These are phyloP conservation scores for Spathaspora sp. DNA, from an alignment of 805 yeast genomes.

Conservation along the genomic window DNA sequence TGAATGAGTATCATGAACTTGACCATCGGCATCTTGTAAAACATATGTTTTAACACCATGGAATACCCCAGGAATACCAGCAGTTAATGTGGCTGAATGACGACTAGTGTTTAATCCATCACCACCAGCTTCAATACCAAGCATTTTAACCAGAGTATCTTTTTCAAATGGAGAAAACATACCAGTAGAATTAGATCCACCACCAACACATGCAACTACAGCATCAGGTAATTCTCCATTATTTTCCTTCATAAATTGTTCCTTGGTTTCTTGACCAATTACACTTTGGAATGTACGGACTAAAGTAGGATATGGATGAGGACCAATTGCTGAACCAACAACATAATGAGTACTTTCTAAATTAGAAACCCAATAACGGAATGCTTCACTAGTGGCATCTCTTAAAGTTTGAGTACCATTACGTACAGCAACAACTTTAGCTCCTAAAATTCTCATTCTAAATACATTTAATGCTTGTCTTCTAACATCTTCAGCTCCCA, in stretches of 20 bases:
- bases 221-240: conserved; percentile 86
- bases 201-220: conserved; percentile 98
- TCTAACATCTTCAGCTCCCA: conserved; percentile 99
- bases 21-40: conserved; percentile 89
- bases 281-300: conserved; percentile 98
- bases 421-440: conserved; percentile 87
- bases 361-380: conserved; percentile 91
- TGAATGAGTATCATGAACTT: conserved; percentile 95
- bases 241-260: conserved; percentile 78
- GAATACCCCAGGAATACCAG: conserved; percentile 94
- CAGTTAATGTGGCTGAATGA: conserved; percentile 95
- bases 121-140: conserved; percentile 99
- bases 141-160: conserved; percentile 68
- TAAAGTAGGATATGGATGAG: conserved; percentile 97
- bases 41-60: conserved; percentile 97
- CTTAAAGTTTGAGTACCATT: conserved; percentile 95
- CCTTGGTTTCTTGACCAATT: conserved; percentile 91
- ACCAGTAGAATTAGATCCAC: conserved; percentile 97
- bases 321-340: conserved; percentile 98
- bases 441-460: conserved; percentile 95
- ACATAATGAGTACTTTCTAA: conserved; percentile 86
- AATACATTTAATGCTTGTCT: conserved; percentile 98
- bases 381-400: conserved; percentile 97
- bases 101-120: conserved; percentile 86
- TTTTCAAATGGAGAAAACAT: conserved; percentile 92